Evolutionary conservation across 805 yeast genomes (phyloP), one percentile per base, ranked within the genome.

Genomic region (Naumovozyma baii): DNA sequence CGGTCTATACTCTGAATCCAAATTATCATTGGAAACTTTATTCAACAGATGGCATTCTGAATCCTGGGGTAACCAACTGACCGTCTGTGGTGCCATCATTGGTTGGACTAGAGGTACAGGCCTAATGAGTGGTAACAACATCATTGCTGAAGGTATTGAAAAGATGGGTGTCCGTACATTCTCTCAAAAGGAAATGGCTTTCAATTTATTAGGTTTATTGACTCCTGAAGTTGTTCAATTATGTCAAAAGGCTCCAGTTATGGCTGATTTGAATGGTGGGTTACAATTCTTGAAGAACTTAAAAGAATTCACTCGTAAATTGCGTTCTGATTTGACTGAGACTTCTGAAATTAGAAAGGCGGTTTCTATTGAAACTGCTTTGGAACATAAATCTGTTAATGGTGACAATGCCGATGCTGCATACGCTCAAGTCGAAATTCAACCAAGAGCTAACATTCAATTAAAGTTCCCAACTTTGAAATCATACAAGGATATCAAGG

Each of bases 91-190:
- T 73, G 96, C 98, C 34, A 76, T 92, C 51, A 92, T 92, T 65
- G 99, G 99, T 63, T 92, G 99, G 99, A 92, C 99, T 48, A 85
- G 99, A 75, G 99, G 99, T 67, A 92, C 99, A 44, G 99, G 99
- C 60, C 79, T 92, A 61, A 92, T 92, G 99, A 74, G 87, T 58
- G 96, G 81, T 54, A 92, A 92, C 75, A 92, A 92, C 71, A 82
- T 86, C 62, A 85, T 92, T 63, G 96, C 99, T 45, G 96, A 88
- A 69, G 96, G 96, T 52, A 84, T 92, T 59, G 99, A 92, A 70
- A 77, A 78, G 61, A 70, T 83, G 45, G 97, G 98, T 57, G 96
- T 92, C 36, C 83, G 97, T 69, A 92, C 99, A 33, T 92, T 90
- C 78, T 84, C 96, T 39, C 98, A 92, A 70, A 83, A 84, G 67